These are phyloP conservation scores for Penicillium macrosclerotiorum DNA, from an alignment of 495 filamentous ascomycete genomes.

Conservation along the genomic window DNA sequence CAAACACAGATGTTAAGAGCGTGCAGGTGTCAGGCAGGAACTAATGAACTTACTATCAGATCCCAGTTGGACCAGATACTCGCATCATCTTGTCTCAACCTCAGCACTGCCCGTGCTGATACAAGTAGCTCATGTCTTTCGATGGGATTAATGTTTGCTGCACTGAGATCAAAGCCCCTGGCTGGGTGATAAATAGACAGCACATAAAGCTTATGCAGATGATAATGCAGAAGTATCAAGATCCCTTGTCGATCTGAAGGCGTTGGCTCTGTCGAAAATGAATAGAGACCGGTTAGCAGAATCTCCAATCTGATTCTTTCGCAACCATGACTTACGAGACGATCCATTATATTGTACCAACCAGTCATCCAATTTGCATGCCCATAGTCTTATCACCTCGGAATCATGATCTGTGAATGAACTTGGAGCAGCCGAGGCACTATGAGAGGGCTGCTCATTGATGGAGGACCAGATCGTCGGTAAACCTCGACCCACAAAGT, in stretches of 20 bases:
- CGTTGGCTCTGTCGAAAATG: slow-evolving; percentile 20
- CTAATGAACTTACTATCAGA: slow-evolving; percentile 24
- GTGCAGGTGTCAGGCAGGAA: background rate
- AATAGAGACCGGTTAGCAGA: too few relatives aligned
- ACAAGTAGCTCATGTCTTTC: slow-evolving; percentile 39
- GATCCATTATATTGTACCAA: slow-evolving; percentile 36
- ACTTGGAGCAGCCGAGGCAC: slow-evolving; percentile 9
- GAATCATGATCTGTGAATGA: slow-evolving; percentile 34
- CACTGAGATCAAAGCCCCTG: slow-evolving; percentile 41
- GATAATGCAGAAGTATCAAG: slow-evolving; percentile 39
- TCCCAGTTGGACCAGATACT: slow-evolving; percentile 47
- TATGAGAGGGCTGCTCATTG: slow-evolving; percentile 18
- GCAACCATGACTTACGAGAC: slow-evolving; percentile 29
- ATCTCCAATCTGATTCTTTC: background rate
- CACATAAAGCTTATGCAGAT: slow-evolving; percentile 41
- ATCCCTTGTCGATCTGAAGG: slow-evolving; percentile 37
- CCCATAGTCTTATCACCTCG: slow-evolving; percentile 38
- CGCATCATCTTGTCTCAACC: slow-evolving; percentile 35
- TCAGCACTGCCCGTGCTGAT: slow-evolving; percentile 36
- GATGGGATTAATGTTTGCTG: slow-evolving; percentile 31
- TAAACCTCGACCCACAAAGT: slow-evolving; percentile 39
- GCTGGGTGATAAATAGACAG: slow-evolving; percentile 46
- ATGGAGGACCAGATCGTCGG: slow-evolving; percentile 42
- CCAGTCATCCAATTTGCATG: slow-evolving; percentile 37
- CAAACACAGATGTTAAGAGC: background rate